phyloP scores from a whole-genome alignment of 768 basidiomycete genomes.

The Steccherinum ochraceum region DNA sequence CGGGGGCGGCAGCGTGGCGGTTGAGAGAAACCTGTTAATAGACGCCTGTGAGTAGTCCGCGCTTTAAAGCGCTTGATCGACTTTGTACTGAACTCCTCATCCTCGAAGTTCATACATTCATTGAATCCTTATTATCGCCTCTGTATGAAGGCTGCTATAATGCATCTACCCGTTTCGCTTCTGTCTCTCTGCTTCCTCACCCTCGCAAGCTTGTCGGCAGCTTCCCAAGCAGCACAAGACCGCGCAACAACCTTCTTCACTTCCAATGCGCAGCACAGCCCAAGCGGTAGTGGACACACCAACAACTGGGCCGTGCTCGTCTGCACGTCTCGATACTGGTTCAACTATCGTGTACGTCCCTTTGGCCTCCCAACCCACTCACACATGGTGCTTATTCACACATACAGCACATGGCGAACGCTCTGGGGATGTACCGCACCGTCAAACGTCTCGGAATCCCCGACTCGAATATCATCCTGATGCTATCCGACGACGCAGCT shows the following conservation, averaged over 20 bases:
- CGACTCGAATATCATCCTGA: slow-evolving; percentile 97
- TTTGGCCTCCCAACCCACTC: background rate
- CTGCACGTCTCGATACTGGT: slow-evolving; percentile 93
- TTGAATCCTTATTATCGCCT: no score
- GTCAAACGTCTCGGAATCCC: slow-evolving; percentile 97
- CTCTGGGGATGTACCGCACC: slow-evolving; percentile 97
- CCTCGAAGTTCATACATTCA: no score
- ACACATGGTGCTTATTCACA: background rate
- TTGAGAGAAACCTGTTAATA: no score
- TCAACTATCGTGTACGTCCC: slow-evolving; percentile 86
- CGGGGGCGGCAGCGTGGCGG: no score
- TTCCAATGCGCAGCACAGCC: slow-evolving; percentile 1
- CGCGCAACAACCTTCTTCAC: slow-evolving; percentile 1
- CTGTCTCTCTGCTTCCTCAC: background rate
- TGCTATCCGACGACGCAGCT: slow-evolving; percentile 95
- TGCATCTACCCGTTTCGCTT: background rate
- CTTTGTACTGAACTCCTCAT: no score
- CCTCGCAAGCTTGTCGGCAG: slow-evolving; percentile 4
- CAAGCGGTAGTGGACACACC: slow-evolving; percentile 46
- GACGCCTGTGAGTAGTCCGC: no score
- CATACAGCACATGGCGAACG: slow-evolving; percentile 93
- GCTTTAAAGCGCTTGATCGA: no score
- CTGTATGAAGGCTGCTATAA: no score
- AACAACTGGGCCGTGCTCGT: slow-evolving; percentile 99
- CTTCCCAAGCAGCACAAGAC: slow-evolving; percentile 1